Percentiles rank a stretch among this genome's conserved stretches.
phyloP scores from a whole-genome alignment of 169 alveolate genomes.

The Blepharisma undulans region DNA sequence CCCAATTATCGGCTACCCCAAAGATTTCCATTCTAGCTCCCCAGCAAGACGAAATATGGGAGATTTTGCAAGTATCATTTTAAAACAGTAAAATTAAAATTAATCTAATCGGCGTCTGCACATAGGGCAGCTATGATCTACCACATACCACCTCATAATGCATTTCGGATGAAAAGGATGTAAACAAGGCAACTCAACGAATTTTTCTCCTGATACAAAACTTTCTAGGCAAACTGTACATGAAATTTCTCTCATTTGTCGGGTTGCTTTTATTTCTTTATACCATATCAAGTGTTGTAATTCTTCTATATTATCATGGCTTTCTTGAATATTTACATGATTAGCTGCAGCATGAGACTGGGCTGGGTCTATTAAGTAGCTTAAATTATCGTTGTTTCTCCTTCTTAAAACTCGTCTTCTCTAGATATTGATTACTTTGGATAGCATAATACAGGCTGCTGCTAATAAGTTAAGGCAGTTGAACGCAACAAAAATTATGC shows the following conservation, averaged over 20 bases:
- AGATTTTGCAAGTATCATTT: background rate
- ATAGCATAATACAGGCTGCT: background rate
- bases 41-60: background rate
- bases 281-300: background rate
- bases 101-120: constrained; percentile 26
- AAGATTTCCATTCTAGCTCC: background rate
- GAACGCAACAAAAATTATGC: background rate
- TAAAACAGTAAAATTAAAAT: background rate
- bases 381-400: background rate
- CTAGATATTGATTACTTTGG: background rate
- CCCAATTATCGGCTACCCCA: background rate
- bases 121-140: constrained; percentile 40
- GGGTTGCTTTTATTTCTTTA: background rate
- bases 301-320: background rate
- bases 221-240: constrained; percentile 50
- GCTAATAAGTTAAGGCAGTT: background rate
- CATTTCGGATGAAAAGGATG: constrained; percentile 54
- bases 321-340: background rate
- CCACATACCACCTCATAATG: constrained; percentile 42
- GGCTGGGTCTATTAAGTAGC: background rate
- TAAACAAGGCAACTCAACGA: constrained; percentile 37
- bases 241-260: background rate
- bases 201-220: constrained; percentile 19
- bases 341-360: background rate
- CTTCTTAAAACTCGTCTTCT: background rate